Evolutionary conservation across 2,329 filamentous ascomycete genomes (phyloP).

Genomic region (Cladosporium sp.): DNA sequence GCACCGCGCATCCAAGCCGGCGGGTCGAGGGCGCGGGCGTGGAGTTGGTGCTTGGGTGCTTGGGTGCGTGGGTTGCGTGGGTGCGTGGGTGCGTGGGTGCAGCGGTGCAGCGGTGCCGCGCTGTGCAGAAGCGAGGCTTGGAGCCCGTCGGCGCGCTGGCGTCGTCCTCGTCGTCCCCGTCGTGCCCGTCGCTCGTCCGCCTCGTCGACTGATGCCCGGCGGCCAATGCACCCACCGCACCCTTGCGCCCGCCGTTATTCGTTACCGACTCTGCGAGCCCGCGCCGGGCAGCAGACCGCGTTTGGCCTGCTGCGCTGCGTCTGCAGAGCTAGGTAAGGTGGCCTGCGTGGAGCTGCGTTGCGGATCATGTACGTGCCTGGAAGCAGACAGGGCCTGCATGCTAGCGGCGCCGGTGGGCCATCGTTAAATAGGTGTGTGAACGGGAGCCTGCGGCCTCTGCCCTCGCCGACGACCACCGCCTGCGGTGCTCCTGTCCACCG

Average conservation of each 20-base stretch:
- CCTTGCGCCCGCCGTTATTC: background rate
- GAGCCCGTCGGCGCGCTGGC: too few species aligned
- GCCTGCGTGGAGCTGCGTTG: background rate
- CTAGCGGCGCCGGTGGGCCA: conserved; percentile 11
- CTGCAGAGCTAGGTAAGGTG: conserved; percentile 6
- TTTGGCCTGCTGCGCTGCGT: conserved; percentile 10
- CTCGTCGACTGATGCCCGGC: conserved; percentile 1
- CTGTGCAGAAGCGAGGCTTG: background rate
- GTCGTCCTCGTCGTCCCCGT: too few species aligned
- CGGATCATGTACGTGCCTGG: conserved; percentile 12
- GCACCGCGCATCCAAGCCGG: too few species aligned
- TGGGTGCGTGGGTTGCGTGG: background rate
- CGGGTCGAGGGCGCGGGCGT: background rate
- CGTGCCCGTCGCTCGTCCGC: too few species aligned
- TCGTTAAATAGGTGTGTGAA: conserved; percentile 6
- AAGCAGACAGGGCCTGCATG: conserved; percentile 9
- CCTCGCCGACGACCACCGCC: too few species aligned
- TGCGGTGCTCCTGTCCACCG: too few species aligned
- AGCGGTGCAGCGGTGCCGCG: background rate
- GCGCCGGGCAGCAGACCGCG: conserved; percentile 8
- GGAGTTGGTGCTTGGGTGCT: background rate
- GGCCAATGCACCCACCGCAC: background rate
- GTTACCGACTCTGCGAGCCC: conserved; percentile 1
- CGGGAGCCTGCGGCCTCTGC: background rate
- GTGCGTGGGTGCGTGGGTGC: background rate